Evolutionary conservation across 1,284 basidiomycete species (phyloP).

Genomic region (Veloboletus limbatus): DNA sequence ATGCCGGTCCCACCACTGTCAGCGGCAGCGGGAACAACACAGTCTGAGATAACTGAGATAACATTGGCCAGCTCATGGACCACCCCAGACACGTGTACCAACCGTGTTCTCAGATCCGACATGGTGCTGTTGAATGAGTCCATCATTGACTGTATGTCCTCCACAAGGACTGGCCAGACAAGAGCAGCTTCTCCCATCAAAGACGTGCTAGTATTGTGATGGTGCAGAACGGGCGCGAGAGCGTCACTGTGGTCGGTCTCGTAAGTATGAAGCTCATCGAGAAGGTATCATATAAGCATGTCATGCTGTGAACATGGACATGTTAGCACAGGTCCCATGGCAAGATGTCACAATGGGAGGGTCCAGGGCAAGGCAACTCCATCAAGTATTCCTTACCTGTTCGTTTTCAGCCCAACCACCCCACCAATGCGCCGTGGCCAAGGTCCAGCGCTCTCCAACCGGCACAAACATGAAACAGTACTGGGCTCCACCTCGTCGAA

Average conservation of each 20-base stretch:
- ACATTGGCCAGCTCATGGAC: not conserved
- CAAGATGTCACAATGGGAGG: no score
- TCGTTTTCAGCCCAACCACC: slow-evolving; percentile 41
- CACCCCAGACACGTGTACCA: not conserved
- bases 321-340: slow-evolving; percentile 5
- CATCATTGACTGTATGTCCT: not conserved
- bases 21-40: no score
- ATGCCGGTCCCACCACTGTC: no score
- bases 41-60: not conserved
- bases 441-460: slow-evolving; percentile 33
- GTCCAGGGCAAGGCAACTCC: no score
- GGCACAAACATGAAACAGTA: slow-evolving; percentile 40
- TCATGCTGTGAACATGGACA: slow-evolving; percentile 20
- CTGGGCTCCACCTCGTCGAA: slow-evolving; percentile 30
- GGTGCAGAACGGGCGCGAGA: not conserved
- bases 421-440: slow-evolving; percentile 39
- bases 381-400: slow-evolving; percentile 4
- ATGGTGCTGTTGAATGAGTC: not conserved
- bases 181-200: not conserved
- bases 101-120: not conserved
- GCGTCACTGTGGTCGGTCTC: slow-evolving; percentile 16
- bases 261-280: slow-evolving; percentile 32
- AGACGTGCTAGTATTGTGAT: not conserved
- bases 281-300: slow-evolving; percentile 33
- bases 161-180: not conserved